Percentiles rank a stretch among this genome's conserved stretches.
Evolutionary conservation across 116 monocot species (phyloP).

Genomic region (Iris pallida): DNA sequence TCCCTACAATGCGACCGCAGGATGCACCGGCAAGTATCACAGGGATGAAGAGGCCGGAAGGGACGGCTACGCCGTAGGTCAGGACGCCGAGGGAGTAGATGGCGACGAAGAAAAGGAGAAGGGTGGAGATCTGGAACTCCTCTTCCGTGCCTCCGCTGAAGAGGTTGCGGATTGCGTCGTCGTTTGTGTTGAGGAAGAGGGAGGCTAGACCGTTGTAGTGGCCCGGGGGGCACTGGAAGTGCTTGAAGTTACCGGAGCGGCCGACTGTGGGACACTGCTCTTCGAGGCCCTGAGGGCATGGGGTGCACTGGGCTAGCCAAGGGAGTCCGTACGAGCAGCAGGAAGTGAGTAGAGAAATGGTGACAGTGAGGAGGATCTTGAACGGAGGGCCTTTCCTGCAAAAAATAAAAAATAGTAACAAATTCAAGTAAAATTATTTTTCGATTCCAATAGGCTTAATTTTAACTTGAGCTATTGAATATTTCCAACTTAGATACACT

Average conservation of each 20-base stretch:
- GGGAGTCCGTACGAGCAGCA: conserved; percentile 89
- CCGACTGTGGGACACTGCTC: conserved; percentile 83
- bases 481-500: too few species aligned
- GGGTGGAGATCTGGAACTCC: conserved; percentile 64
- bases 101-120: conserved; percentile 64
- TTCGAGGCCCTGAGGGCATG: conserved; percentile 47
- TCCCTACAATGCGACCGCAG: conserved; percentile 77
- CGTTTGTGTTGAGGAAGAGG: conserved; percentile 90
- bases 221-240: conserved; percentile 86
- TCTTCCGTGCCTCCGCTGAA: conserved; percentile 62
- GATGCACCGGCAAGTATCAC: conserved; percentile 90
- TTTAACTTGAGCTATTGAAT: conserved; percentile 3
- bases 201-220: conserved; percentile 94
- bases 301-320: conserved; percentile 68
- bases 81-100: conserved; percentile 75
- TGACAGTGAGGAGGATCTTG: conserved; percentile 75
- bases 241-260: conserved; percentile 88
- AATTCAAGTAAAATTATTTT: neutral
- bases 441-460: neutral
- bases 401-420: neutral
- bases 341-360: conserved; percentile 70
- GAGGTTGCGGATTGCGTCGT: conserved; percentile 91
- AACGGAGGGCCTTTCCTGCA: conserved; percentile 83
- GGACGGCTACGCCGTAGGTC: conserved; percentile 87
- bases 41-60: conserved; percentile 93